Base-by-base conservation (phyloP, 2,329 filamentous ascomycete species). In the Fusarium luffae region DNA sequence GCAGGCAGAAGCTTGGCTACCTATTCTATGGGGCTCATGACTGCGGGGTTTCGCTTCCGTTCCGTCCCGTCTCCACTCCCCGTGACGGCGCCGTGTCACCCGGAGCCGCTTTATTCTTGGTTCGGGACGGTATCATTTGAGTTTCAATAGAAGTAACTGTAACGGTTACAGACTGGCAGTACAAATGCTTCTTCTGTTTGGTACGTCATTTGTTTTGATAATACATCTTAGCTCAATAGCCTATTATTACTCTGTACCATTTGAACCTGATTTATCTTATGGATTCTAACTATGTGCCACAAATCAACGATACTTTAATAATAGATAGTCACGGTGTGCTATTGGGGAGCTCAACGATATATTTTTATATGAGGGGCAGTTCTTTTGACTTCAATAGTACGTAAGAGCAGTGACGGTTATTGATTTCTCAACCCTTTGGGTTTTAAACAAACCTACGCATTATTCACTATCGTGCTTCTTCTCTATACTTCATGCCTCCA, bases 11-110 rank as follows among this genome's bases (percentile, higher is more conserved):
- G 60, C 44, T 41, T 56, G 52, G 69, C 49, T 13, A 30, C 60
- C 34, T 68, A 54, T 63, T 25, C 34, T 44, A 56, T 71, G 58
- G 68, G 48, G 68, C 55, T 52, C 68, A 70, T 58, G 68, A 51
- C 56, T 70, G 68, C 51, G 51, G 59, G 49, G 63, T 56, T 58
- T 50, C 49, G 63, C 50, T 56, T 43, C 52, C 57, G 59, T 52
- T 41, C 42, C 51, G 59, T 37, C 32, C 23, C 30, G 34, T 21
- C 23, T 41, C 49, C 49, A 70, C 54, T 50, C 63, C 52, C 68
- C 49, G 44, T 55, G 58, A 64, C 59, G 51, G 63, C 67, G 32
- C 58, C 63, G 58, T 69, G 52, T 62, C n/a, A 57, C 44, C 48
- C 42, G 54, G 58, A 54, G 47, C 50, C 51, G 44, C 54, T 54